phyloP scores from a whole-genome alignment of 2,329 filamentous ascomycete species.

The Xylariaceae sp. region DNA sequence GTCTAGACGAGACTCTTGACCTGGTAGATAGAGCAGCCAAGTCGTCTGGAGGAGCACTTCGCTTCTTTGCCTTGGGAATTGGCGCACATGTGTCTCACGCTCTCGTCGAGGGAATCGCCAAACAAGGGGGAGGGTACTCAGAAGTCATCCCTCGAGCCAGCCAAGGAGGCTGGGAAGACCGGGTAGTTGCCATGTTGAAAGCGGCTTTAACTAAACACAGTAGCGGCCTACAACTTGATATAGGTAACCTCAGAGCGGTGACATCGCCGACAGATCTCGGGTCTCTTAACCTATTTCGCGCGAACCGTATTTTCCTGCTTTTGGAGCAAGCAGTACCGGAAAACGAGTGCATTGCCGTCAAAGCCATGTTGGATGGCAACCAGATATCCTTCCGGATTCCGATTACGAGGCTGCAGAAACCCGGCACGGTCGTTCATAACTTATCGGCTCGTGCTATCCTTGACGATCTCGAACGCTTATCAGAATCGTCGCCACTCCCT shows the following conservation, averaged over 20 bases:
- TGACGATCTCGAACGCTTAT: slow-evolving; percentile 8
- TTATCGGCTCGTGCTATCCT: slow-evolving; percentile 20
- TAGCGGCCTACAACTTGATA: slow-evolving; percentile 3
- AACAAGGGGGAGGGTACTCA: slow-evolving; percentile 61
- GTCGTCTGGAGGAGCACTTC: slow-evolving; percentile 49
- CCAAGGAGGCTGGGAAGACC: slow-evolving; percentile 23
- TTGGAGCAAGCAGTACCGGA: background rate
- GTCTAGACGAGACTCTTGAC: slow-evolving; percentile 53
- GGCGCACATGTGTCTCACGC: slow-evolving; percentile 60
- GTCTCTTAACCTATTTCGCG: slow-evolving; percentile 17
- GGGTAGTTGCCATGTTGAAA: slow-evolving; percentile 25
- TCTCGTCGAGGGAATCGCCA: slow-evolving; percentile 64
- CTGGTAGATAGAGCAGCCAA: slow-evolving; percentile 52
- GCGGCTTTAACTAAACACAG: slow-evolving; percentile 23
- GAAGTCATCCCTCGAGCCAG: slow-evolving; percentile 33
- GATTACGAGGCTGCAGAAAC: background rate
- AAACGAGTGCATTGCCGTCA: background rate
- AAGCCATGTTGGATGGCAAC: background rate
- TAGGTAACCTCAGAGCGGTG: slow-evolving; percentile 4
- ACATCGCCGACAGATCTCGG: slow-evolving; percentile 18
- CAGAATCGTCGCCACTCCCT: background rate
- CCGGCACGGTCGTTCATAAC: slow-evolving; percentile 15
- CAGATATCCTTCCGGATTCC: background rate
- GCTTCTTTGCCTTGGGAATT: slow-evolving; percentile 64
- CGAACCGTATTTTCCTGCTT: slow-evolving; percentile 21